Evolutionary conservation across 352 stramenopile species (phyloP), one percentile per base, ranked within the genome.

Genomic region (Pythium utonaiense): DNA sequence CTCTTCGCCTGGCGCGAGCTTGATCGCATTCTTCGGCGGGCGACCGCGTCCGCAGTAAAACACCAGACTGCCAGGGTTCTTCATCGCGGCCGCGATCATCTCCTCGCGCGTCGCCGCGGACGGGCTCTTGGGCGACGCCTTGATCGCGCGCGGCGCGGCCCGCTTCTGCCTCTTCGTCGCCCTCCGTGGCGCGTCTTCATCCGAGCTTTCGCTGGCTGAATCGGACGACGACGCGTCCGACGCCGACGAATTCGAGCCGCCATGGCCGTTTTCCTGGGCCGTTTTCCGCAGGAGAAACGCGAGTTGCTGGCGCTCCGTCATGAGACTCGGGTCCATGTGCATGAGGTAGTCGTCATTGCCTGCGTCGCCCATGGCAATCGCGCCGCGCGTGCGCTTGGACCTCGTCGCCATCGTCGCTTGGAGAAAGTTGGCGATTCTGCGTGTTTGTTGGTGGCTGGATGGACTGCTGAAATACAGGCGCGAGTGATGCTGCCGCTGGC

Each of bases 301-400:
- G 49, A 92, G 52, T 57, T 90, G 83, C 63, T 92, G 83, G 6
- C 83, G 77, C 72, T 92, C 83, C 52, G 83, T 92, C 83, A 92
- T 92, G 33, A 88, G 67, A 40, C 74, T 87, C 34, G 78, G 74
- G 58, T 92, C 70, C 69, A 84, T 61, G 40, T 63, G 53, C 45
- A 68, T 36, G n/a, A 36, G 57, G 19, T 65, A 45, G 57, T 73
- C 61, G 49, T 53, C 30, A 41, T 53, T 60, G 28, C 53, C 60
- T 44, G 25, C 42, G n/a, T 28, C 21, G 38, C 28, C 28, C 27
- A 38, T 55, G 6, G 31, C 27, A 31, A 48, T 22, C 27, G 45
- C 27, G 57, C 57, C 33, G 44, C 60, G 60, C 27, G 34, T 51
- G 54, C 60, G 53, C 25, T 58, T 67, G 5, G 53, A 59, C 27